Base-by-base conservation (phyloP, 1,284 basidiomycete species). In the Tausonia pullulans region DNA sequence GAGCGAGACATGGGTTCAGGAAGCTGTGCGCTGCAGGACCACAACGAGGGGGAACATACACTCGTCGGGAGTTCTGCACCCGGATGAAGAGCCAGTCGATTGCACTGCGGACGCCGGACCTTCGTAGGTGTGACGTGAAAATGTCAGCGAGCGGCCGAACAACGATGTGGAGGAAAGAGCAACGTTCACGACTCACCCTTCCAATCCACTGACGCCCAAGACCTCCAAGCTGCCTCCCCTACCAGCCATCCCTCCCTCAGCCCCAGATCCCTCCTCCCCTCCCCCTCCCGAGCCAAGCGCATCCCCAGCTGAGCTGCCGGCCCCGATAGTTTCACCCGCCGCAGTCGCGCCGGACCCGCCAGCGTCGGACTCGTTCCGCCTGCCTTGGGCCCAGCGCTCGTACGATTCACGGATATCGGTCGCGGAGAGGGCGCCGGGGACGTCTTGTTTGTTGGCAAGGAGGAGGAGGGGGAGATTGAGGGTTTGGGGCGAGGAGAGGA, bases 51-150 rank as follows among this genome's bases (percentile, higher is more conserved):
- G 27, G 27, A 27, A 27, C 27, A 27, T 27, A 27, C 27, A 27
- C 27, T 27, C 27, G 27, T 27, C 27, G 27, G 27, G 27, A 27
- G 27, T 27, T 27, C 27, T 27, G 27, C 27, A 95, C 91, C 0
- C 91, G 81, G 63, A 94, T 84, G 74, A 95, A 95, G 39, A 96
- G 74, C 92, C 92, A 96, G 72, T 96, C 88, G 5, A 95, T 87
- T 0, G 90, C 91, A 61, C 88, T 87, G 65, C 87, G 83, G 3
- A 96, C 87, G 0, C 92, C 92, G 46, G 89, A 90, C 49, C 92
- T 95, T 27, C 27, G 70, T 27, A 58, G 9, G 61, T 3, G 43
- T 5, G 39, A 52, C 16, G 10, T 40, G 40, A 39, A 14, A 14
- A 44, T 43, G 9, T 3, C 9, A 39, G 9, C 49, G 54, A 58